Conservation (phyloP, 2,329 filamentous ascomycete genomes). For the Cadophora sp. region DNA sequence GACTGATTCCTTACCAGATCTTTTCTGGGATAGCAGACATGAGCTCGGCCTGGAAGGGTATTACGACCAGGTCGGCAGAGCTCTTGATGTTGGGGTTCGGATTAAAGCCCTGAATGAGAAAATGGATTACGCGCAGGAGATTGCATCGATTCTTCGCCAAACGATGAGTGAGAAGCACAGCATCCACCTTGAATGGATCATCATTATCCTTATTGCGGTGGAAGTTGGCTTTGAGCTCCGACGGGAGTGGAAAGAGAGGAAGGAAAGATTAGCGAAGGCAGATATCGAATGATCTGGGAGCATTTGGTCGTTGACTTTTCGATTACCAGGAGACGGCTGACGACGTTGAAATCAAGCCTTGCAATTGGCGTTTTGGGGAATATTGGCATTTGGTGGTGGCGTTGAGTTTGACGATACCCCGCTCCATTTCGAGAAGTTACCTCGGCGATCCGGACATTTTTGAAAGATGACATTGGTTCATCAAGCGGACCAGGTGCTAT, state of each 20-base stretch:
- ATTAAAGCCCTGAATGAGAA: slow-evolving; percentile 95
- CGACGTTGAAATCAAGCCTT: background rate
- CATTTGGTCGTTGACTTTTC: background rate
- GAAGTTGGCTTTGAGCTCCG: slow-evolving; percentile 90
- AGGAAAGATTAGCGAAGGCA: slow-evolving; percentile 24
- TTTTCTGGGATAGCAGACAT: slow-evolving; percentile 93
- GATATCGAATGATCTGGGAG: slow-evolving; percentile 10
- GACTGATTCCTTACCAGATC: slow-evolving; percentile 91
- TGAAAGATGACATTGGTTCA: background rate
- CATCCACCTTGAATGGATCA: slow-evolving; percentile 89
- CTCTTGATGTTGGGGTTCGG: slow-evolving; percentile 87
- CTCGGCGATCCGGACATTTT: slow-evolving; percentile 3
- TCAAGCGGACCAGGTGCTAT: background rate
- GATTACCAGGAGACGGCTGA: background rate
- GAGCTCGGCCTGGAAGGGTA: slow-evolving; percentile 92
- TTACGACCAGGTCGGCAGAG: slow-evolving; percentile 90
- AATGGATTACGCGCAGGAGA: slow-evolving; percentile 97
- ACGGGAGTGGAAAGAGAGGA: slow-evolving; percentile 49
- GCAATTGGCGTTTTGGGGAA: slow-evolving; percentile 11
- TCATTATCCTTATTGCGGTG: slow-evolving; percentile 90
- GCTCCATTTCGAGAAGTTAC: slow-evolving; percentile 18
- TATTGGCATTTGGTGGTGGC: slow-evolving; percentile 21
- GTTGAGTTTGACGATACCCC: slow-evolving; percentile 25
- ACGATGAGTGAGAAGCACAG: slow-evolving; percentile 90
- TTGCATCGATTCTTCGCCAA: slow-evolving; percentile 86